Base-by-base conservation (phyloP, 306 rosid species). In the Lathyrus aphaca region DNA sequence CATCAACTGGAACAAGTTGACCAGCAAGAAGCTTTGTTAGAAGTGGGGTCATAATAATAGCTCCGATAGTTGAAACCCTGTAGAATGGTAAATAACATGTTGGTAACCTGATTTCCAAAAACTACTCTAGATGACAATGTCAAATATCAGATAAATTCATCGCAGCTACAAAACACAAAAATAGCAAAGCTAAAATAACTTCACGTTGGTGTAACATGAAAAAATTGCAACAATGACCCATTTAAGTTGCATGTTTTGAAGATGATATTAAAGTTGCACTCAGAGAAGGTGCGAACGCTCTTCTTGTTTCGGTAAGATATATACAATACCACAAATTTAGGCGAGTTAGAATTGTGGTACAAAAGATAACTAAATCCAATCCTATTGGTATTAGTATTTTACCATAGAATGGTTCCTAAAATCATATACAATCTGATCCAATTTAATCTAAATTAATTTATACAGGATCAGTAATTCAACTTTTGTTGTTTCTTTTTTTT, bases 1-100 rank as follows among this genome's bases (percentile, higher is more conserved):
- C 97, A 89, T 91, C 96, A 82, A 94, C 99, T 7, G 97, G 96
- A 71, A 91, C 99, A 59, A 89, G 89, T 68, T 91, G 97, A 74
- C 92, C 99, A 72, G 97, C 97, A 56, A 94, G 95, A 80, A 91
- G 92, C 83, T 86, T 94, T 27, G 99, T 94, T 17, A 94, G 95
- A 76, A 87, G 96, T 8, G 96, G 96, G 0, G 95, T 94, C 99
- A 94, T 94, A 63, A 88, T 8, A 51, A 94, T 91, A 66, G 96
- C 99, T 68, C 95, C 99, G 72, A 91, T 79, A 38, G 92, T 94
- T 64, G 97, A 94, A 86, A 89, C 87, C 86, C 99, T 94, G 75
- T 50, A 74, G 43, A 39, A 71, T 54, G 57, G 62, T 64, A 53
- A 67, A 79, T 66, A 46, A 48, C 50, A 74, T 64, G 46, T 60